Evolutionary conservation across 495 filamentous ascomycete species (phyloP).

Genomic region (Talaromyces thailandensis): DNA sequence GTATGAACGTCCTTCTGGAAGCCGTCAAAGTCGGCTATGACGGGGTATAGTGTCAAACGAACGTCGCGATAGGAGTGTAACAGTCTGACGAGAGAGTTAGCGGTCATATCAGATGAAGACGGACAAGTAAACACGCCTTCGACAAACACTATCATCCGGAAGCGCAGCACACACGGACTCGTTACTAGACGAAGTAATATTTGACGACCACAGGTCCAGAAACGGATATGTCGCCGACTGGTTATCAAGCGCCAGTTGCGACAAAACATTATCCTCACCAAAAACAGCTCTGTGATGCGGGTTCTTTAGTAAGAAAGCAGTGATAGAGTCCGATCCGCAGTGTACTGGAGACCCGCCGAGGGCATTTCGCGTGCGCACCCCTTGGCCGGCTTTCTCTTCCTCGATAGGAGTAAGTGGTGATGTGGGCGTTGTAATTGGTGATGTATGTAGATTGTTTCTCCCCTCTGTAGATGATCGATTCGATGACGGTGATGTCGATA

Average conservation of each 20-base stretch:
- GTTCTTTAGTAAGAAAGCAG: slow-evolving; percentile 55
- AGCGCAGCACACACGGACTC: slow-evolving; percentile 65
- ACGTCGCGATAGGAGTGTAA: slow-evolving; percentile 60
- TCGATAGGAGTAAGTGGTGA: slow-evolving; percentile 35
- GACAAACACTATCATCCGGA: slow-evolving; percentile 43
- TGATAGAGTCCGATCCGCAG: slow-evolving; percentile 48
- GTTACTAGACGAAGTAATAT: slow-evolving; percentile 63
- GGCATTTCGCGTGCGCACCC: slow-evolving; percentile 46
- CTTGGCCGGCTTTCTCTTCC: slow-evolving; percentile 54
- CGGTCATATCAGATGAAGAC: background rate
- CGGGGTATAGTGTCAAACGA: slow-evolving; percentile 58
- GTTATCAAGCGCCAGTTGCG: slow-evolving; percentile 74
- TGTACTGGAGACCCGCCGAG: slow-evolving; percentile 47
- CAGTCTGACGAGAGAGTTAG: slow-evolving; percentile 25
- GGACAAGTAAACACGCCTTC: slow-evolving; percentile 29
- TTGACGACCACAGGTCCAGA: slow-evolving; percentile 50
- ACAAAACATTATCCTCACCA: slow-evolving; percentile 67
- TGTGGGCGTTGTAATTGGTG: slow-evolving; percentile 22
- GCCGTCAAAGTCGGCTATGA: slow-evolving; percentile 52
- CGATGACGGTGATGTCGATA: background rate
- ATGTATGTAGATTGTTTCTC: background rate
- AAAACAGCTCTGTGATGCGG: slow-evolving; percentile 56
- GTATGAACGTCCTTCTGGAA: slow-evolving; percentile 51
- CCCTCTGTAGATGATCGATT: background rate
- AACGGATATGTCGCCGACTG: slow-evolving; percentile 77